These are phyloP conservation scores for Prunus davidiana DNA, from an alignment of 306 rosid species.

Conservation along the genomic window DNA sequence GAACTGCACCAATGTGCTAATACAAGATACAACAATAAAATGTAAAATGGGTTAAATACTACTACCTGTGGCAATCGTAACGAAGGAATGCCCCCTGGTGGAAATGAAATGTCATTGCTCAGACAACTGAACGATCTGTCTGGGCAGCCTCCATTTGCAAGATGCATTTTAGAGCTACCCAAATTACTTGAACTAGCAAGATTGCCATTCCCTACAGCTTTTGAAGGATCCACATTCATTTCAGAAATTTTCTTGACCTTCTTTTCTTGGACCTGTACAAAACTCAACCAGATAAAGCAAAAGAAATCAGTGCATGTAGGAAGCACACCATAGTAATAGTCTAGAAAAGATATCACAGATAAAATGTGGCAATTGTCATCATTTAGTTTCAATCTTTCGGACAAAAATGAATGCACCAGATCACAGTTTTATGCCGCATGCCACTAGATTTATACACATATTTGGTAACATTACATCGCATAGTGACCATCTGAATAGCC, in stretches of 20 bases:
- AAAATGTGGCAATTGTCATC: not conserved
- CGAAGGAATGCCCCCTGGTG: slow-evolving; percentile 74
- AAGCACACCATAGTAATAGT: slow-evolving; percentile 5
- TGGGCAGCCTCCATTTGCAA: slow-evolving; percentile 78
- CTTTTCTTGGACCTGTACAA: slow-evolving; percentile 91
- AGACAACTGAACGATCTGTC: slow-evolving; percentile 51
- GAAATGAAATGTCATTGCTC: slow-evolving; percentile 64
- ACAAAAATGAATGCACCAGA: not conserved
- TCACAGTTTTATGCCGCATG: not conserved
- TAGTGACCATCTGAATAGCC: not conserved
- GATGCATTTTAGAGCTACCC: slow-evolving; percentile 47
- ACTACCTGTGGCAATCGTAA: slow-evolving; percentile 87
- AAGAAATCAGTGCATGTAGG: slow-evolving; percentile 15
- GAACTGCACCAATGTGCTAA: not conserved
- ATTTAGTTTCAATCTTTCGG: not conserved
- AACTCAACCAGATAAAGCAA: slow-evolving; percentile 26
- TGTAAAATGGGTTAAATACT: slow-evolving; percentile 34
- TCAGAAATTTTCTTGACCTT: slow-evolving; percentile 90
- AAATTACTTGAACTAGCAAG: slow-evolving; percentile 82
- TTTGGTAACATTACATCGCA: not conserved
- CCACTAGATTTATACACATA: not conserved
- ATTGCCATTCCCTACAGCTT: slow-evolving; percentile 72
- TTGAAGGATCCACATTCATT: slow-evolving; percentile 79
- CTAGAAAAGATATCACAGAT: not conserved
- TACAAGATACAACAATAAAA: not conserved